Percentiles rank a stretch among this genome's conserved stretches.
Conservation (phyloP, 2,329 filamentous ascomycete species). For the Ophiosphaerella korrae region DNA sequence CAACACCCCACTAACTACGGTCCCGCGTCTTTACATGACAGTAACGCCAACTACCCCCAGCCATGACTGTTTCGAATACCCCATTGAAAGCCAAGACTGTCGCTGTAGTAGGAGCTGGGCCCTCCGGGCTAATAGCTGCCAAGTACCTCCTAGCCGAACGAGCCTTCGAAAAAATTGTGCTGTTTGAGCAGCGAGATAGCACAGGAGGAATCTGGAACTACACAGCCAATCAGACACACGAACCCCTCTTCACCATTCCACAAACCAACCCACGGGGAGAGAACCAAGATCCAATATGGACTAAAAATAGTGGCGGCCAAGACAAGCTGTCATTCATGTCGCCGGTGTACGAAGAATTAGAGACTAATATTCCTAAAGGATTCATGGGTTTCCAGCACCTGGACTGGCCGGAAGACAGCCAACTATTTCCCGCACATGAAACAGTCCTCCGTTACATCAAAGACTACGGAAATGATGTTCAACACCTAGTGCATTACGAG, state of each 20-base stretch:
- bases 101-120: slow-evolving; percentile 83
- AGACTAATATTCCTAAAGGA: slow-evolving; percentile 83
- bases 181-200: slow-evolving; percentile 80
- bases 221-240: slow-evolving; percentile 56
- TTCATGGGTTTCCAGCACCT: slow-evolving; percentile 82
- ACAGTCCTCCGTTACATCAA: slow-evolving; percentile 76
- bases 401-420: slow-evolving; percentile 65
- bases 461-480: slow-evolving; percentile 71
- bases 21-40: too few species aligned
- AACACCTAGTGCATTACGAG: slow-evolving; percentile 70
- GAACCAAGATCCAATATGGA: slow-evolving; percentile 67
- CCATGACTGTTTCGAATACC: slow-evolving; percentile 13
- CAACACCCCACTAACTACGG: too few species aligned
- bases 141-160: slow-evolving; percentile 77
- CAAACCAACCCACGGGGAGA: slow-evolving; percentile 68
- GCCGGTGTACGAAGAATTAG: slow-evolving; percentile 79
- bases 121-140: slow-evolving; percentile 76
- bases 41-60: neutral
- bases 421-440: slow-evolving; percentile 75
- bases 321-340: slow-evolving; percentile 71
- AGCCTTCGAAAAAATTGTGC: slow-evolving; percentile 69
- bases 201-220: slow-evolving; percentile 90
- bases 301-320: neutral
- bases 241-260: slow-evolving; percentile 61
- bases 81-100: slow-evolving; percentile 60